Base-by-base conservation (phyloP, 345 rosid genomes). In the Cardamine chenopodiifolia region DNA sequence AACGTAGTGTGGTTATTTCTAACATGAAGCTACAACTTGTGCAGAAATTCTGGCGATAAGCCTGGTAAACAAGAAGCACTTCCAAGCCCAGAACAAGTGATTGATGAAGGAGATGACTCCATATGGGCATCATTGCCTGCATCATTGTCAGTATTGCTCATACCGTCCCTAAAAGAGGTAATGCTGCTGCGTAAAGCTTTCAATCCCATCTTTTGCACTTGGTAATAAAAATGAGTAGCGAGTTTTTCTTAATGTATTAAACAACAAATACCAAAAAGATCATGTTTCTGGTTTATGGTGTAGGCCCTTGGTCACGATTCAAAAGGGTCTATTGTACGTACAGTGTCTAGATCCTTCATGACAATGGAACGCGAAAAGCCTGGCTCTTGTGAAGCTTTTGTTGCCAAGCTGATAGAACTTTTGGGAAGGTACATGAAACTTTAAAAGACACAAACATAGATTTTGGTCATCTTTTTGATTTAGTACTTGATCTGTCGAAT, bases 91-190 rank as follows among this genome's bases (percentile, higher is more conserved):
- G 86, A 60, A 63, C 85, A 60, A 68, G 55, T 78, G 73, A 89
- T 83, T 54, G 82, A 83, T 37, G 90, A 88, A 55, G 97, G 86
- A 79, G 98, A 87, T 72, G 83, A 66, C 80, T 84, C 86, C 62
- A 84, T 80, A 79, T 77, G 85, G 82, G 83, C 62, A 63, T 86
- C 85, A 7, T 82, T 85, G 48, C 87, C 91, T 71, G 85, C 80
- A n/a, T 82, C 98, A 47, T 74, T 94, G 70, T 87, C 96, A 55
- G 73, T 82, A 67, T 84, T 94, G 84, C 83, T 94, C 68, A 81
- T 94, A 32, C 98, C 97, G 61, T 90, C 96, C 45, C 60, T 90
- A 67, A 88, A 91, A 85, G 96, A 94, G 95, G 98, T 89, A 76
- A 19, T 49, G 15, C 9, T 49, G 19, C 23, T 20, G 20, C 32